Base-by-base conservation (phyloP, 2,329 filamentous ascomycete species). In the Sphaerulina musiva region DNA sequence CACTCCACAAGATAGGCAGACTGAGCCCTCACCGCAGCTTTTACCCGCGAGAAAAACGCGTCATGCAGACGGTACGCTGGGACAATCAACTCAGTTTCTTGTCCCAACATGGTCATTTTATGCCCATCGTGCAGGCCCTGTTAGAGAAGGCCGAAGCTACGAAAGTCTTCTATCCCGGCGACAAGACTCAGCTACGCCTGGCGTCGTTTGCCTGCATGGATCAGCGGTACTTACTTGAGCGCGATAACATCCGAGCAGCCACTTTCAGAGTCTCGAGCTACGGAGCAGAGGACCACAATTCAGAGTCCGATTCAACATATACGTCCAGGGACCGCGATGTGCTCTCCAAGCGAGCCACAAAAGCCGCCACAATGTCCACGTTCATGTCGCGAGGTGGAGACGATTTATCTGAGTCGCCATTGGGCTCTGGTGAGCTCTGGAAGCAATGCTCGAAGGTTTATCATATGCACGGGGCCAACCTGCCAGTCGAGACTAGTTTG, bases 61-160 rank as follows among this genome's bases (percentile, higher is more conserved):
- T 64, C 0, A 75, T 79, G 70, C 77, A 81, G 57, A 59, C 51
- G 2, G 67, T 76, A 0, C 12, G 11, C 0, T 80, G 78, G 78
- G 60, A 76, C 46, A 2, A 55, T 0, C 6, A 65, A 0, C 59
- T 80, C 0, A 68, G 73, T 1, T 60, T 62, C 5, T 58, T 69
- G 0, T 71, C 75, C 2, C 76, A 79, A 53, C 68, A 76, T 53
- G 72, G 74, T n/a, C 44, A 55, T 4, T 68, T 73, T 38, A 53
- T 60, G 2, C 23, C 20, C 0, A 26, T 36, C 0, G 69, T 68
- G 0, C 11, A 57, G 5, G 39, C 47, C 1, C 63, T 74, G 2
- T 55, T 72, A 5, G 6, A 61, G 0, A 63, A 69, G 14, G 56
- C 62, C 6, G 39, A 26, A 38, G 48, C 43, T 32, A 23, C 48